phyloP scores from a whole-genome alignment of 441 rosid species.

The Arabidopsis lyrata region DNA sequence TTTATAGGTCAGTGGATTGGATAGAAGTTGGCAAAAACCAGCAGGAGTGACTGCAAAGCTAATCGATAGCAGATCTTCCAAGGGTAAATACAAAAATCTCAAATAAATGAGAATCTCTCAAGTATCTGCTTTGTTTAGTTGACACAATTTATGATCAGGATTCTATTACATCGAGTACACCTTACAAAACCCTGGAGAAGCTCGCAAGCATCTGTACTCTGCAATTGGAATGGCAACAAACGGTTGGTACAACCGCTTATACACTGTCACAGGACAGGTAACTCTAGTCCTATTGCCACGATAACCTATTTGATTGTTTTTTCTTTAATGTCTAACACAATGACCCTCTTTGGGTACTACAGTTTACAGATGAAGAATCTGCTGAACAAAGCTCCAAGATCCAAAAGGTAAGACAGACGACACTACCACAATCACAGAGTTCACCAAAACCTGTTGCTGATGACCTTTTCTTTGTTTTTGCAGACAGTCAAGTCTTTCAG shows the following conservation, averaged over 20 bases:
- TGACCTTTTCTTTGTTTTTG: slow-evolving; percentile 30
- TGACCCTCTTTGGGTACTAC: slow-evolving; percentile 25
- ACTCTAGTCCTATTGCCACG: not conserved
- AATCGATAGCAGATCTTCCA: slow-evolving; percentile 65
- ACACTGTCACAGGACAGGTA: slow-evolving; percentile 94
- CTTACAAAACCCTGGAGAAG: slow-evolving; percentile 87
- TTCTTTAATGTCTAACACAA: not conserved
- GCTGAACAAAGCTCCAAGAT: slow-evolving; percentile 68
- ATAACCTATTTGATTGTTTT: slow-evolving; percentile 2
- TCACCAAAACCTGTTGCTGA: slow-evolving; percentile 24
- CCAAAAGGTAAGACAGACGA: slow-evolving; percentile 60
- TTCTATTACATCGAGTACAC: slow-evolving; percentile 92
- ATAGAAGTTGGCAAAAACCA: slow-evolving; percentile 93
- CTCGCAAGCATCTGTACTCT: slow-evolving; percentile 68
- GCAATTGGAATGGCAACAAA: slow-evolving; percentile 90
- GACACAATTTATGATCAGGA: slow-evolving; percentile 53
- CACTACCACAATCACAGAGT: not conserved
- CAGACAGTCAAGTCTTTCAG: slow-evolving; percentile 84
- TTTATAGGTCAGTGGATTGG: slow-evolving; percentile 82
- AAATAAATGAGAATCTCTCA: not conserved
- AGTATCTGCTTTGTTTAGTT: slow-evolving; percentile 13
- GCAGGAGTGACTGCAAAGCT: slow-evolving; percentile 89
- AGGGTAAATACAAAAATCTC: slow-evolving; percentile 54
- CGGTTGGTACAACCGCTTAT: slow-evolving; percentile 94
- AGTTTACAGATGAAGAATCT: slow-evolving; percentile 74